Evolutionary conservation across 2,329 filamentous ascomycete genomes (phyloP).

Genomic region (Xylariaceae sp.): DNA sequence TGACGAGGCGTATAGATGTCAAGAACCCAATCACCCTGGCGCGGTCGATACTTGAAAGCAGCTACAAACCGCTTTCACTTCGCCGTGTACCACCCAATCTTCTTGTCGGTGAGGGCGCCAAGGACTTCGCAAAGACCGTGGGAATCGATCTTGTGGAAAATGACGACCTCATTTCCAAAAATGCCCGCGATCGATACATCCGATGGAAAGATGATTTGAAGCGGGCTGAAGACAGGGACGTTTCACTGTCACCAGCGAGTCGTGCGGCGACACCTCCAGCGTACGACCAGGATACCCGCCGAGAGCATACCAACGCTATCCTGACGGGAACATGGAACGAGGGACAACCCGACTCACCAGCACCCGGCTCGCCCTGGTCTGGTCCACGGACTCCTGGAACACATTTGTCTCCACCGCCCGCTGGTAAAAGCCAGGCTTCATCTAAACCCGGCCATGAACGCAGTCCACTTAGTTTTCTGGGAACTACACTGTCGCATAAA

Average conservation of each 20-base stretch:
- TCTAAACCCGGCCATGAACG: slow-evolving; percentile 22
- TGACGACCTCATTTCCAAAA: slow-evolving; percentile 72
- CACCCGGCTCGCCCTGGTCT: slow-evolving; percentile 20
- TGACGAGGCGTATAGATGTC: slow-evolving; percentile 56
- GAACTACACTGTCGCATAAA: slow-evolving; percentile 19
- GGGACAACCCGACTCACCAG: slow-evolving; percentile 56
- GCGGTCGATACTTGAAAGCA: slow-evolving; percentile 72
- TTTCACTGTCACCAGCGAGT: slow-evolving; percentile 27
- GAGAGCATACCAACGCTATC: slow-evolving; percentile 52
- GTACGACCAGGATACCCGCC: slow-evolving; percentile 22
- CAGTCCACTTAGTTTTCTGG: slow-evolving; percentile 28
- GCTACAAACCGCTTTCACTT: slow-evolving; percentile 71
- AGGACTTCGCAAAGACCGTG: slow-evolving; percentile 76
- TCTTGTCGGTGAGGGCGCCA: slow-evolving; percentile 79
- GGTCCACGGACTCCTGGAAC: slow-evolving; percentile 15
- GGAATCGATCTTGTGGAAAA: slow-evolving; percentile 69
- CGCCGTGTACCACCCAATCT: slow-evolving; percentile 89
- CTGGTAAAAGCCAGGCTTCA: slow-evolving; percentile 15
- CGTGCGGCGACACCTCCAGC: not conserved
- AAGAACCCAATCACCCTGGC: slow-evolving; percentile 90
- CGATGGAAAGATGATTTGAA: slow-evolving; percentile 73
- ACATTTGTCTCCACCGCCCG: slow-evolving; percentile 13
- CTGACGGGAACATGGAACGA: slow-evolving; percentile 57
- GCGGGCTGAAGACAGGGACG: slow-evolving; percentile 49
- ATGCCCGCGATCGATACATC: slow-evolving; percentile 70